Base-by-base conservation (phyloP, 2,329 filamentous ascomycete species). In the Piedraia hortae region DNA sequence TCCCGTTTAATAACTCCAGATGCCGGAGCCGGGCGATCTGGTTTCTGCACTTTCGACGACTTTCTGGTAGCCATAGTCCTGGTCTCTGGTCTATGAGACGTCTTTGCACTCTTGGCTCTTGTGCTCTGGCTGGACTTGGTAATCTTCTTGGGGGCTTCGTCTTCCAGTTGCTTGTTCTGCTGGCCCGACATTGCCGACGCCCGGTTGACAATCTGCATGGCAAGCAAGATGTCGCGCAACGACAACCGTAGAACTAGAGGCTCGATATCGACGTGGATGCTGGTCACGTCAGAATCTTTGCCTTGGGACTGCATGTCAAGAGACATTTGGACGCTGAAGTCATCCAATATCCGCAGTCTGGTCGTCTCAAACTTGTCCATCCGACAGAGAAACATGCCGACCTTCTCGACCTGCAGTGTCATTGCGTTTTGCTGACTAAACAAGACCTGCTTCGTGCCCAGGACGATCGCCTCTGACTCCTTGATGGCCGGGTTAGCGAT, bases 351-450 rank as follows among this genome's bases (percentile, higher is more conserved):
- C 10, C 85, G 67, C 20, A 97, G 56, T 16, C 77, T 65, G 18
- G 70, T 80, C 3, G 73, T 78, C 34, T 97, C 82, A 34, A 93
- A 93, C 30, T 68, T 74, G 44, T 99, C 88, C 85, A 99, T 97
- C 7, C 85, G 72, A 41, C 88, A 97, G 14, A 97, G 47, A 43
- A 91, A 99, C 85, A 99, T 97, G 34, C 85, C 85, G 23, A 93
- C 62, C 38, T 93, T 69, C 5, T 77, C 80, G 3, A 97, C 65
- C 39, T 97, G 82, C 39, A 99, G 59, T 1, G 85, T 91, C 34
- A 88, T 59, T 5, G 82, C 75, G 48, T 93, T 77, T 43, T 97
- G 88, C 36, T 89, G 73, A 2, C 82, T 89, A 6, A 93, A 57
- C 2, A 93, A 56, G 7, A 93, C 65, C 42, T 97, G 80, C 41